Evolutionary conservation across 139 green algal genomes (phyloP).

Genomic region (Chlorella sp.): DNA sequence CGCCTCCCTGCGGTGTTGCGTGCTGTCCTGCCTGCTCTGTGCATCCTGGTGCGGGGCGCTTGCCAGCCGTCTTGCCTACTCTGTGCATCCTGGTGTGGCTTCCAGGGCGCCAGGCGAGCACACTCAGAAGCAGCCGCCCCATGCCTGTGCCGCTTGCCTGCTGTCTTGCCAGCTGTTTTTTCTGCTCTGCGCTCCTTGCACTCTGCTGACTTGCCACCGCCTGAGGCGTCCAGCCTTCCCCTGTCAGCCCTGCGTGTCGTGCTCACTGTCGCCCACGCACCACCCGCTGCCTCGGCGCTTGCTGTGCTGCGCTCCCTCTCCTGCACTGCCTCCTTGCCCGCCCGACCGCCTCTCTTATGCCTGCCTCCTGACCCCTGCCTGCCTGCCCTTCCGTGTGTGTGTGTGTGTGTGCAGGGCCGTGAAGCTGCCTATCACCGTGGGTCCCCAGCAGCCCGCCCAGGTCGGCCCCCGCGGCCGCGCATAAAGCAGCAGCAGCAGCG

Average conservation of each 20-base stretch:
- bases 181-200: too few species aligned
- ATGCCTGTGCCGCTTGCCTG: neutral
- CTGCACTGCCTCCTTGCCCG: neutral
- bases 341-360: neutral
- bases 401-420: constrained; percentile 62
- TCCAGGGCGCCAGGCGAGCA: constrained; percentile 55
- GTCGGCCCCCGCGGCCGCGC: constrained; percentile 7
- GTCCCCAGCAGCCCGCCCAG: constrained; percentile 71
- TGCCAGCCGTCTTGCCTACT: too few species aligned
- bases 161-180: neutral
- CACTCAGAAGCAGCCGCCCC: too few species aligned
- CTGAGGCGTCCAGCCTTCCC: too few species aligned
- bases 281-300: too few species aligned
- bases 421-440: constrained; percentile 91
- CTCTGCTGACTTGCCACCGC: too few species aligned
- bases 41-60: neutral
- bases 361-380: neutral
- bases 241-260: too few species aligned
- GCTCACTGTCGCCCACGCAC: too few species aligned
- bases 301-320: neutral
- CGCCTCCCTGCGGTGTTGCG: neutral
- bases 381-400: neutral
- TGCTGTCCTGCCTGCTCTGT: neutral
- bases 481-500: neutral
- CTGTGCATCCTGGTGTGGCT: constrained; percentile 79